phyloP scores from a whole-genome alignment of 1,139 yeast species.

The Diutina neorugosa region DNA sequence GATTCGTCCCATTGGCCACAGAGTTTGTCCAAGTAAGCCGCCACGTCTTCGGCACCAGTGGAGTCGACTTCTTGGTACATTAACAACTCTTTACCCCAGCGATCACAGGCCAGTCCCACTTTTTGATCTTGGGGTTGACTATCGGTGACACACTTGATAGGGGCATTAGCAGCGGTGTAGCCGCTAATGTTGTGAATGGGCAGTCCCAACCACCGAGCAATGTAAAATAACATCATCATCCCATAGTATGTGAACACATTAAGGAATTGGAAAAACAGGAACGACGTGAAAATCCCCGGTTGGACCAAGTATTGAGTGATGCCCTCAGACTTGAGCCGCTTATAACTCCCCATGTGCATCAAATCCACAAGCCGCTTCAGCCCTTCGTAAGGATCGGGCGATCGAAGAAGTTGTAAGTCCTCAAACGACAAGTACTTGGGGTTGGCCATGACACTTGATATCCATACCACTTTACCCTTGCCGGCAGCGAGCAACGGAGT shows the following conservation, averaged over 20 bases:
- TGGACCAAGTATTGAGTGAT: constrained; percentile 71
- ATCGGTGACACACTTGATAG: constrained; percentile 18
- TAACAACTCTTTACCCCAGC: constrained; percentile 54
- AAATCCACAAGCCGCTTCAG: constrained; percentile 83
- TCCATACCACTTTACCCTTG: constrained; percentile 65
- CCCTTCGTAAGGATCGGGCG: constrained; percentile 75
- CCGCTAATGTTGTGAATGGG: constrained; percentile 85
- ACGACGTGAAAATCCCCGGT: constrained; percentile 89
- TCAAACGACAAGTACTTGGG: constrained; percentile 58
- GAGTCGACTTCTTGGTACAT: constrained; percentile 42
- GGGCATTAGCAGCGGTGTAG: constrained; percentile 81
- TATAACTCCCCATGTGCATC: constrained; percentile 60
- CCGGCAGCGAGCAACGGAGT: constrained; percentile 38
- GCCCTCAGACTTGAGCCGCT: constrained; percentile 33
- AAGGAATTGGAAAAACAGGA: constrained; percentile 65
- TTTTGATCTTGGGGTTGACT: constrained; percentile 20
- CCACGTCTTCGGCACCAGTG: constrained; percentile 55
- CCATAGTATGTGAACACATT: constrained; percentile 73
- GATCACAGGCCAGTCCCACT: constrained; percentile 62
- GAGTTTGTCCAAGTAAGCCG: constrained; percentile 43
- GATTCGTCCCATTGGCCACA: constrained; percentile 55
- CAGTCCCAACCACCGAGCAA: constrained; percentile 77
- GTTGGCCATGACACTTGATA: constrained; percentile 69
- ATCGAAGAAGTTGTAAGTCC: constrained; percentile 60
- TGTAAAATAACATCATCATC: constrained; percentile 70